Evolutionary conservation across 768 basidiomycete species (phyloP).

Genomic region (Mycena rebaudengoi): DNA sequence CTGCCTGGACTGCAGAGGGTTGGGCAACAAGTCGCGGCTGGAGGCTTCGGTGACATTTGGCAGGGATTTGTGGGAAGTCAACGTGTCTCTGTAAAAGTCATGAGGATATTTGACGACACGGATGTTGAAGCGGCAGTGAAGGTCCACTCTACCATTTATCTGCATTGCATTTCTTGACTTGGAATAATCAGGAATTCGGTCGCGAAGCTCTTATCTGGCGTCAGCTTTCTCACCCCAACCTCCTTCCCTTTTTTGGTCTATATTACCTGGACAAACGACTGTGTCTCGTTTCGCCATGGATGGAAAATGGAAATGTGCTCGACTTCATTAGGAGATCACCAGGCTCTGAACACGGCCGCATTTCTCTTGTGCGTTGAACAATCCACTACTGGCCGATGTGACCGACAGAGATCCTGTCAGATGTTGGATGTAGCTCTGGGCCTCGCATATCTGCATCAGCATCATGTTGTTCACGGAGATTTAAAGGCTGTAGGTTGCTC

Average conservation of each 20-base stretch:
- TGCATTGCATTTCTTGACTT: too few relatives aligned
- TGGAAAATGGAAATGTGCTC: conserved; percentile 35
- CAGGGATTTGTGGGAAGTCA: background rate
- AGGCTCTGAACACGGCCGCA: background rate
- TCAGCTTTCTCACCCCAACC: conserved; percentile 27
- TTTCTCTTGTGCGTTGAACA: conserved; percentile 15
- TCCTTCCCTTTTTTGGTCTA: conserved; percentile 30
- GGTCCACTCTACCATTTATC: background rate
- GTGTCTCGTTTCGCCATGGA: conserved; percentile 37
- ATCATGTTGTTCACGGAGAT: conserved; percentile 28
- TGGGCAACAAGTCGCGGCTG: background rate
- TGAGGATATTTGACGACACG: background rate
- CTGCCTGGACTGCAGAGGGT: background rate
- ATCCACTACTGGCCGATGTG: background rate
- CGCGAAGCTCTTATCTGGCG: conserved; percentile 31
- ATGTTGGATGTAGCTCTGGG: conserved; percentile 23
- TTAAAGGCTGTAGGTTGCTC: conserved; percentile 29
- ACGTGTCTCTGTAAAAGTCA: background rate
- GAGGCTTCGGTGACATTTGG: background rate
- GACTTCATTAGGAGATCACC: conserved; percentile 18
- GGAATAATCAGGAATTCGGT: background rate
- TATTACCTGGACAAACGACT: conserved; percentile 17
- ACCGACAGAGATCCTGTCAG: background rate
- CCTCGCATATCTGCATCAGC: conserved; percentile 23
- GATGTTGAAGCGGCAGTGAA: background rate